Evolutionary conservation across 805 yeast genomes (phyloP).

Genomic region (Pichia exigua): DNA sequence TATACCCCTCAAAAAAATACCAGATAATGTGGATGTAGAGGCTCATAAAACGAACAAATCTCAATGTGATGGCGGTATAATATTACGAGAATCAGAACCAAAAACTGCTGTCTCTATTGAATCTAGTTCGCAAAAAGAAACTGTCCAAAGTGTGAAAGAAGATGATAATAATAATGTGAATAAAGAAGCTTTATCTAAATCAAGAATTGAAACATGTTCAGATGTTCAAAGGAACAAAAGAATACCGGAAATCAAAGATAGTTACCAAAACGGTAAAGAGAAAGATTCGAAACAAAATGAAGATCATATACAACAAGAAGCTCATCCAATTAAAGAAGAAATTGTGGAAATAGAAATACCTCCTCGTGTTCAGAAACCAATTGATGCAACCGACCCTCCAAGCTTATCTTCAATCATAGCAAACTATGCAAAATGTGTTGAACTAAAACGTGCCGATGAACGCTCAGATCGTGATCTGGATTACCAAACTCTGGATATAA

Average conservation of each 20-base stretch:
- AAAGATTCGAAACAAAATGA: not conserved
- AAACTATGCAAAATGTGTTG: slow-evolving; percentile 17
- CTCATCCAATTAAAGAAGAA: not conserved
- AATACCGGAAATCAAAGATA: not conserved
- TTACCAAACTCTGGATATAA: slow-evolving; percentile 33
- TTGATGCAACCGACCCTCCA: slow-evolving; percentile 20
- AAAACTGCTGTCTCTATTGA: not conserved
- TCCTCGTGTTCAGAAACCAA: not conserved
- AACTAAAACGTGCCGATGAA: slow-evolving; percentile 24
- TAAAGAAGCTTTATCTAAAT: not conserved
- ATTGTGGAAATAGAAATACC: not conserved
- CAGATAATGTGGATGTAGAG: not conserved
- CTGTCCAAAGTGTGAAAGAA: not conserved
- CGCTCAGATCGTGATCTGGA: slow-evolving; percentile 26
- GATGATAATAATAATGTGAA: not conserved
- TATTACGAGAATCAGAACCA: not conserved
- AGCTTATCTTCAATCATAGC: slow-evolving; percentile 25
- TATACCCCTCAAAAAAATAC: not conserved
- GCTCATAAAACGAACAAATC: not conserved
- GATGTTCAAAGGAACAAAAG: not conserved
- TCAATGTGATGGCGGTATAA: not conserved
- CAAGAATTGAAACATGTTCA: too few species aligned
- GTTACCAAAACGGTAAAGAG: not conserved
- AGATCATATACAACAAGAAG: not conserved
- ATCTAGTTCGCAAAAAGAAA: not conserved